Base-by-base conservation (phyloP, 805 yeast genomes). In the Candida manassasensis region DNA sequence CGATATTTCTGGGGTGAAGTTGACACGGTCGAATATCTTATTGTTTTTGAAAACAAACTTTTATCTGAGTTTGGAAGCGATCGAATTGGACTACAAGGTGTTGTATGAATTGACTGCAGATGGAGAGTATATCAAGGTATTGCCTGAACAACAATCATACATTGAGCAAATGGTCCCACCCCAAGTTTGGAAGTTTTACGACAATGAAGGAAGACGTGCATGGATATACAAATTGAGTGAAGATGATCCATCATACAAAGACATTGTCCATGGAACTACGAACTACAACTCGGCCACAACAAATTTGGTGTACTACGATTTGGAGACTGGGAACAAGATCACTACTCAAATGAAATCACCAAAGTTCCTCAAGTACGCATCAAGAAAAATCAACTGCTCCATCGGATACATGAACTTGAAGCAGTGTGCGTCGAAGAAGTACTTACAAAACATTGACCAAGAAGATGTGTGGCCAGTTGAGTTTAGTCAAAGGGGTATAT, bases 161-260 rank as follows among this genome's bases (percentile, higher is more conserved):
- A 42, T 53, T 24, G 48, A 50, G 30, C 50, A 52, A n/a, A 39
- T 44, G 6, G 42, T 37, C 13, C 45, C 52, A 9, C 63, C 69
- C 7, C 56, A 52, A 35, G 50, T 62, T 2, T 75, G 81, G 81
- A 72, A 67, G 46, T 63, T 66, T 38, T 72, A 63, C 49, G 79
- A 74, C 45, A 71, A 75, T 38, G 79, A 77, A 45, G 94, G 95
- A 4, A 68, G 95, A 41, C 69, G 96, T 41, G 80, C 85, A 9
- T 87, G 96, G 95, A 55, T 87, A 12, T 81, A 78, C 55, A 75
- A 71, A 49, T 58, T 65, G 15, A 48, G 50, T 12, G 44, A 57
- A 11, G 30, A 41, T 1, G 64, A 61, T 36, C 56, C 63, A 2
- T 56, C 61, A 9, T 63, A 61, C 36, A 49, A 57, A 28, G 42